Conservation (phyloP, 495 filamentous ascomycete genomes). For the Neurospora sublineolata region DNA sequence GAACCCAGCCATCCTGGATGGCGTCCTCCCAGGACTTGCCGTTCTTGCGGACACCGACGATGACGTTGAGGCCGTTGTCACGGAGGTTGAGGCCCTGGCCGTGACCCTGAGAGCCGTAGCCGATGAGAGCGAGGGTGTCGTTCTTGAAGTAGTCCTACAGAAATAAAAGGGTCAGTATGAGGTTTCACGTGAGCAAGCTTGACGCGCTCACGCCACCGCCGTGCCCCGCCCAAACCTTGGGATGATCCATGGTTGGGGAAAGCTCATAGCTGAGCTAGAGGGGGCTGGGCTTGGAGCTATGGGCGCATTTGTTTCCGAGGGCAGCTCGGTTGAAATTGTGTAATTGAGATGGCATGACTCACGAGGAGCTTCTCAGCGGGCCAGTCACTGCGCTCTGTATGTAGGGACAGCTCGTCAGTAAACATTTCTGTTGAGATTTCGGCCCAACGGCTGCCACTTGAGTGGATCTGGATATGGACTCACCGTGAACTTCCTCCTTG, state of each 20-base stretch:
- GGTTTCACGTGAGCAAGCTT: neutral
- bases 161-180: neutral
- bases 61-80: slow-evolving; percentile 98
- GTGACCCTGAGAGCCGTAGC: slow-evolving; percentile 96
- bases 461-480: slow-evolving; percentile 11
- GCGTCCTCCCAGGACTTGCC: slow-evolving; percentile 98
- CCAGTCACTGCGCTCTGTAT: slow-evolving; percentile 90
- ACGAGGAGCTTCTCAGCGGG: slow-evolving; percentile 91
- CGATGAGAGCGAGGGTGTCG: slow-evolving; percentile 96
- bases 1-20: slow-evolving; percentile 91
- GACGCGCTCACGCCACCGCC: neutral
- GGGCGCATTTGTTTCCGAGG: neutral
- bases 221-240: neutral
- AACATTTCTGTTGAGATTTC: neutral
- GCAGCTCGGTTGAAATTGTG: neutral
- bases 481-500: slow-evolving; percentile 88
- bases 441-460: neutral
- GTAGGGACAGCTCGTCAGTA: slow-evolving; percentile 3
- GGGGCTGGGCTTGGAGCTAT: neutral
- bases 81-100: slow-evolving; percentile 98
- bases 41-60: slow-evolving; percentile 95
- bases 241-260: neutral
- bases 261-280: neutral
- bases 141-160: slow-evolving; percentile 95
- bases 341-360: slow-evolving; percentile 27